Percentiles rank a stretch among this genome's conserved stretches.
Evolutionary conservation across 768 basidiomycete genomes (phyloP).

Genomic region (Mycena rosella): DNA sequence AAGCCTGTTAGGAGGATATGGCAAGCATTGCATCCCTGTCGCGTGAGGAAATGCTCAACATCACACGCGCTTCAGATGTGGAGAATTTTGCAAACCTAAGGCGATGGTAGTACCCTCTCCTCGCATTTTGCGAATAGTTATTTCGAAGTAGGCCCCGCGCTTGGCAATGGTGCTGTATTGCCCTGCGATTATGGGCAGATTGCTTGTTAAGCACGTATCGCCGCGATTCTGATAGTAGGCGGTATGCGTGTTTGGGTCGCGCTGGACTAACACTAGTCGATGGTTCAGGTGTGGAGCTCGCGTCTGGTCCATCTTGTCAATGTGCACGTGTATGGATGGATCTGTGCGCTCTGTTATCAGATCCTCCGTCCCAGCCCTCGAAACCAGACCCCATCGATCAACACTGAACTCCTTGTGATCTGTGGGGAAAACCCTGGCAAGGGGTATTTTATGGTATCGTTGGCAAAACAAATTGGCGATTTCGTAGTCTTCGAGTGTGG

Average conservation of each 20-base stretch:
- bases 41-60: background rate
- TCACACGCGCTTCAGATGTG: background rate
- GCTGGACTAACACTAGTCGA: background rate
- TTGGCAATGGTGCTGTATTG: conserved; percentile 9
- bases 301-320: background rate
- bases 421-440: conserved; percentile 13
- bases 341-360: background rate
- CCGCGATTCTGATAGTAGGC: conserved; percentile 29
- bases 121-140: conserved; percentile 14
- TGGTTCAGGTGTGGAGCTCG: background rate
- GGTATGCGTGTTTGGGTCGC: background rate
- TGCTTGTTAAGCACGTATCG: conserved; percentile 30
- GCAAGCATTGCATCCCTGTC: conserved; percentile 36
- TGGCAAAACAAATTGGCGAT: conserved; percentile 15
- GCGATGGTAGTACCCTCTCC: conserved; percentile 13
- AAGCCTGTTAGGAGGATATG: conserved; percentile 31
- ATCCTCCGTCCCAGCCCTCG: background rate
- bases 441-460: background rate
- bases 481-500: conserved; percentile 21
- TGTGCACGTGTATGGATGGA: background rate
- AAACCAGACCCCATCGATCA: conserved; percentile 27
- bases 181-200: conserved; percentile 30
- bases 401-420: background rate
- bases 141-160: conserved; percentile 30
- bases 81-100: background rate